Base-by-base conservation (phyloP, 169 alveolate species). In the Plasmodium cynomolgi region DNA sequence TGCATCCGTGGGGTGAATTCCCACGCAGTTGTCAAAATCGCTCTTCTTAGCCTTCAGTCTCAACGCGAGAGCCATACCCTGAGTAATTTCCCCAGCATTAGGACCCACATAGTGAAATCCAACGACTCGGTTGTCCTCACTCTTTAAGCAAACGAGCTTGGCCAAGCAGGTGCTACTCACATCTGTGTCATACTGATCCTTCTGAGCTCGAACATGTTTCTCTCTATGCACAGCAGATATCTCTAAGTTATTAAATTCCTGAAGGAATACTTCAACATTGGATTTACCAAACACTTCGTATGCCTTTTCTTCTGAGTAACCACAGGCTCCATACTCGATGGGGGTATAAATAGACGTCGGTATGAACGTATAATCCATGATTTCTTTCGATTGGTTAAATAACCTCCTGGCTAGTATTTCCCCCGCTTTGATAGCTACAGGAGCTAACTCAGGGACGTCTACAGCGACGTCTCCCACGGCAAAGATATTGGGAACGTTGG, bases 281-380 rank as follows among this genome's bases (percentile, higher is more conserved):
- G 95, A 97, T 88, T 93, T 96, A 54, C 98, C 98, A 90, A 83
- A 97, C 47, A 74, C 81, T 54, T 95, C 93, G 62, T 62, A 56
- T 41, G 86, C 96, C 84, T 84, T 85, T 95, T 99, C 99, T 95
- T 99, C 99, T 47, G 98, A 95, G 58, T 96, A 97, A 0, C 99
- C 99, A 92, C 98, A 97, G 50, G 97, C 95, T 9, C 99, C 99
- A 95, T 99, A 99, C 93, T 99, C 99, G 37, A 98, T 84, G n/a
- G 99, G 99, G 44, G 99, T 98, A 96, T 98, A 99, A 9, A 99
- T 99, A 15, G 99, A 98, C 13, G 99, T 98, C 13, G 99, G 99
- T n/a, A 99, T 96, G 93, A 95, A 82, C 23, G 88, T 33, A 47
- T 88, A 71, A 39, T 80, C 82, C 85, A 95, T 95, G 20, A 93